A percentile compares a stretch with the other conserved stretches of the same genome.
phyloP scores from a whole-genome alignment of 2,329 filamentous ascomycete species.

The Exutisphaerella laricina region DNA sequence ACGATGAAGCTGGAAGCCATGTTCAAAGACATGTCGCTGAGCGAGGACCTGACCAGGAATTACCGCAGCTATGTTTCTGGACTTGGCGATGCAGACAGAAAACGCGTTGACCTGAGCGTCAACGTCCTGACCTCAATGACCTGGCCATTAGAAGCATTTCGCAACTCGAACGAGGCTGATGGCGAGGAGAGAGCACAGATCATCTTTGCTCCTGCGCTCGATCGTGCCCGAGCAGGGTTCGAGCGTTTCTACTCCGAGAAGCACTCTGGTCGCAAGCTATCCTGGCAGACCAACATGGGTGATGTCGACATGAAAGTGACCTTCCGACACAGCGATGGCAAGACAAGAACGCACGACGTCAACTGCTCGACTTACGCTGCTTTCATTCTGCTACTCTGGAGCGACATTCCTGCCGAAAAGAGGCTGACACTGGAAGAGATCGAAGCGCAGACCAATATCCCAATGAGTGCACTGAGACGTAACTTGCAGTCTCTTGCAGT shows the following conservation, averaged over 20 bases:
- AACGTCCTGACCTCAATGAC: constrained; percentile 87
- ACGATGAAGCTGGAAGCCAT: constrained; percentile 91
- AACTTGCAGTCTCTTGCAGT: constrained; percentile 78
- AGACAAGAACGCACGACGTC: constrained; percentile 75
- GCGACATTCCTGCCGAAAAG: constrained; percentile 56
- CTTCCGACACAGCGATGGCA: constrained; percentile 67
- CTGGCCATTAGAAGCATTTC: constrained; percentile 90
- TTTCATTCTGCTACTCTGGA: constrained; percentile 85
- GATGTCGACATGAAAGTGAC: constrained; percentile 79
- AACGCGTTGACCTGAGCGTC: constrained; percentile 71
- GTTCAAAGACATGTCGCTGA: constrained; percentile 94
- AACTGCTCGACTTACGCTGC: constrained; percentile 91
- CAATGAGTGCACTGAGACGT: constrained; percentile 64
- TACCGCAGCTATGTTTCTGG: constrained; percentile 67
- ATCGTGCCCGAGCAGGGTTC: constrained; percentile 74
- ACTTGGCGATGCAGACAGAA: constrained; percentile 52
- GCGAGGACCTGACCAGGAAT: constrained; percentile 69
- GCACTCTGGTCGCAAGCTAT: constrained; percentile 80
- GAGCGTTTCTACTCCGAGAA: constrained; percentile 82
- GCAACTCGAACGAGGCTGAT: constrained; percentile 48
- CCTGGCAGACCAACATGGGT: constrained; percentile 73
- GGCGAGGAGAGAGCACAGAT: constrained; percentile 51
- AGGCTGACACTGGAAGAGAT: constrained; percentile 67
- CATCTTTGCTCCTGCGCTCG: constrained; percentile 69
- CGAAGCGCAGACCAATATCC: constrained; percentile 73